phyloP scores from a whole-genome alignment of 768 basidiomycete genomes.

The Amanita muscaria region DNA sequence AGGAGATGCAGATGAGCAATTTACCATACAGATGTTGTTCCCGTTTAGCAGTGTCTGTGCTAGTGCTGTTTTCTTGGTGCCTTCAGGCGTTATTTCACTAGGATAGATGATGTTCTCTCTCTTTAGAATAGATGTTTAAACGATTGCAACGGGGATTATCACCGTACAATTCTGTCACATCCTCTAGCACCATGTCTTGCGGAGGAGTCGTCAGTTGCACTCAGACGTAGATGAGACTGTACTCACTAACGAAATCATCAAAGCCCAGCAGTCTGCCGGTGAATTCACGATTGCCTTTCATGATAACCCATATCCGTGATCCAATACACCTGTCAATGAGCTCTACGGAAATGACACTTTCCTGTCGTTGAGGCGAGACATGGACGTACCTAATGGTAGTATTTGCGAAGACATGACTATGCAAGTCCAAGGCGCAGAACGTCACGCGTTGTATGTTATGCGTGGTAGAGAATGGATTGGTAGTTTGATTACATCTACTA shows the following conservation, averaged over 20 bases:
- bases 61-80: constrained; percentile 71
- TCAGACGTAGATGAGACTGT: background rate
- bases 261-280: constrained; percentile 92
- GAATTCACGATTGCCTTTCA: constrained; percentile 97
- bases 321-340: constrained; percentile 97
- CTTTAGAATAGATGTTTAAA: no score
- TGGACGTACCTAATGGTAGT: constrained; percentile 68
- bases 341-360: constrained; percentile 39
- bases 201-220: background rate
- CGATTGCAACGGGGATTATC: no score
- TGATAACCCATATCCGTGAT: constrained; percentile 94
- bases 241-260: constrained; percentile 99
- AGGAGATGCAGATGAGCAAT: constrained; percentile 16
- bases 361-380: background rate
- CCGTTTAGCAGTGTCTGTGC: constrained; percentile 88
- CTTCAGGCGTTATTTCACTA: constrained; percentile 83
- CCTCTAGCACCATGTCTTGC: constrained; percentile 96
- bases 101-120: background rate
- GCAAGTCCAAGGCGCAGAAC: background rate
- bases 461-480: no score
- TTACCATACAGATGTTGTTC: constrained; percentile 94
- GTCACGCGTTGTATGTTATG: no score
- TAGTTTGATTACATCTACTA: background rate
- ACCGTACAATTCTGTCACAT: constrained; percentile 95
- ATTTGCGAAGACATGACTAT: constrained; percentile 81